Evolutionary conservation across 2,329 filamentous ascomycete genomes (phyloP).

Genomic region (Exophiala bonariae): DNA sequence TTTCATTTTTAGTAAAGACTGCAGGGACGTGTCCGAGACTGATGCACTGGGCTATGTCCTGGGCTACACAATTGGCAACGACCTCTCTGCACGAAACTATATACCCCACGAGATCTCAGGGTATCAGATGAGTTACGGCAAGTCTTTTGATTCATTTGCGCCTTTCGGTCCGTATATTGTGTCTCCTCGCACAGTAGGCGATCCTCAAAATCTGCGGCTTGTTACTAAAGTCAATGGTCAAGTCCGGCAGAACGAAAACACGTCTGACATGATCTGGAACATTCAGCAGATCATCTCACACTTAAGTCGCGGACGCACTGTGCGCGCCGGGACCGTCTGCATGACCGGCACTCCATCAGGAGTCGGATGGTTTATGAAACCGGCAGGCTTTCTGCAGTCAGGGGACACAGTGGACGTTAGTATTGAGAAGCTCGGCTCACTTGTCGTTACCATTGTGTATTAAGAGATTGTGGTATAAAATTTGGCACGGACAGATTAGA

Average conservation of each 20-base stretch:
- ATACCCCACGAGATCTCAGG: constrained; percentile 53
- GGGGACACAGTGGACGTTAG: too few species aligned
- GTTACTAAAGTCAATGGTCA: constrained; percentile 36
- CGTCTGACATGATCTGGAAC: constrained; percentile 37
- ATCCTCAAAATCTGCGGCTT: constrained; percentile 34
- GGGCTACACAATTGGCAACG: constrained; percentile 57
- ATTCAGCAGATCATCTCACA: constrained; percentile 35
- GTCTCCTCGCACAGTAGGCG: constrained; percentile 26
- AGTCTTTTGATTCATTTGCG: constrained; percentile 55
- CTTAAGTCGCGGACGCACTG: constrained; percentile 37
- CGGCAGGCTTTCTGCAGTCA: too few species aligned
- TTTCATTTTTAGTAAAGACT: constrained; percentile 54
- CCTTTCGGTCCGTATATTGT: constrained; percentile 42
- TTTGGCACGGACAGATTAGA: too few species aligned
- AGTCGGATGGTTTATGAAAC: too few species aligned
- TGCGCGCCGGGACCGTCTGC: constrained; percentile 36
- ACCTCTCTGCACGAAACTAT: constrained; percentile 54
- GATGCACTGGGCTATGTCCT: constrained; percentile 51
- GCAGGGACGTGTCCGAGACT: constrained; percentile 47
- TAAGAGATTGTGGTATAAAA: too few species aligned
- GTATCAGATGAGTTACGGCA: constrained; percentile 58
- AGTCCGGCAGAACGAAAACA: constrained; percentile 37
- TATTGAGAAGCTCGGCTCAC: too few species aligned
- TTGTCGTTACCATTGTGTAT: too few species aligned
- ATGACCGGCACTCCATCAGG: constrained; percentile 43